These are phyloP conservation scores for Aspergillus sp. DNA, from an alignment of 2,329 filamentous ascomycete genomes.

Conservation along the genomic window DNA sequence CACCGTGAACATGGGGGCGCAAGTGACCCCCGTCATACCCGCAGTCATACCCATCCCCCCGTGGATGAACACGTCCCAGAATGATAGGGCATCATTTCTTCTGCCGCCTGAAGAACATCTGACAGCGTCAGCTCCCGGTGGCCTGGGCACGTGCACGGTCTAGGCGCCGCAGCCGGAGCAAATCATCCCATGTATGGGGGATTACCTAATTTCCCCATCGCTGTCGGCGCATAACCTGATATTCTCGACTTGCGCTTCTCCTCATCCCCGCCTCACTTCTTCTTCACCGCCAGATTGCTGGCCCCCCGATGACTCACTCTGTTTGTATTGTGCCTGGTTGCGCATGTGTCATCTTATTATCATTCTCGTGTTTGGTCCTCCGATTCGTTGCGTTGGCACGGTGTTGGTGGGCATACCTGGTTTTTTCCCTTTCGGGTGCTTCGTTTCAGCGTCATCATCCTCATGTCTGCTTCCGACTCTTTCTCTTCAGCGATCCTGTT, in stretches of 20 bases:
- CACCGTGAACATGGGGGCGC: neutral
- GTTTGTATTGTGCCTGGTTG: neutral
- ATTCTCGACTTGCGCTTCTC: constrained; percentile 6
- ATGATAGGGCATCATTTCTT: too few relatives aligned
- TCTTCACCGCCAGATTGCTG: neutral
- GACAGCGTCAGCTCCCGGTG: neutral
- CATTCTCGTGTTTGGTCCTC: constrained; percentile 4
- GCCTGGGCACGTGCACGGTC: neutral
- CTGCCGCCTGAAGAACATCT: neutral
- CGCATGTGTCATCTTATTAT: constrained; percentile 9
- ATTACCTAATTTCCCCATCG: constrained; percentile 22
- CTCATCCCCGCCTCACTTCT: constrained; percentile 2
- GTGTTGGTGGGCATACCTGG: constrained; percentile 7
- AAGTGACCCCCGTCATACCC: neutral
- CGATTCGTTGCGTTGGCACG: constrained; percentile 15
- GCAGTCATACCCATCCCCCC: too few relatives aligned
- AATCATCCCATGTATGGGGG: too few relatives aligned
- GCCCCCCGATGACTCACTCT: neutral
- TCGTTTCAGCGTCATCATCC: neutral
- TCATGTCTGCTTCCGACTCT: neutral
- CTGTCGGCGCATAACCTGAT: constrained; percentile 15
- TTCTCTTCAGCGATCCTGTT: constrained; percentile 3
- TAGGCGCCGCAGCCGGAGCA: neutral
- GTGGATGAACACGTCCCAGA: too few relatives aligned
- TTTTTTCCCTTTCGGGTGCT: neutral